Evolutionary conservation across 768 basidiomycete genomes (phyloP).

Genomic region (Macrolepiota fuliginosa): DNA sequence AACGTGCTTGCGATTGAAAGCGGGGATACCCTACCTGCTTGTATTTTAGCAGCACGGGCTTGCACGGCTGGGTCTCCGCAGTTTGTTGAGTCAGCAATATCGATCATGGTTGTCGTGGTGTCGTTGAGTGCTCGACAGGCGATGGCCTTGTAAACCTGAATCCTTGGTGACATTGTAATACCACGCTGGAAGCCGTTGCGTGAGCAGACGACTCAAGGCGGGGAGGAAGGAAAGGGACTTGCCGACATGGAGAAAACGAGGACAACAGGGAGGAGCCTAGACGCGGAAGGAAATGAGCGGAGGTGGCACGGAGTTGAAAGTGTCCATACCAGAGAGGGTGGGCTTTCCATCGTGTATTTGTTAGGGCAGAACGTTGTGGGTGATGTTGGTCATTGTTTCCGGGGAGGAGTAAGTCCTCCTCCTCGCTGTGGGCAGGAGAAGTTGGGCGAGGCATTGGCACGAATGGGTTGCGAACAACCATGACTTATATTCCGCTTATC

Average conservation of each 20-base stretch:
- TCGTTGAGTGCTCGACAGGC: constrained; percentile 56
- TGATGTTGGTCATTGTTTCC: background rate
- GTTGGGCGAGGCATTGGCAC: background rate
- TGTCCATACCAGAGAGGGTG: constrained; percentile 42
- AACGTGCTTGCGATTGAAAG: background rate
- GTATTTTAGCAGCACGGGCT: constrained; percentile 68
- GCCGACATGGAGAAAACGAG: constrained; percentile 67
- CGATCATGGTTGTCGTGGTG: constrained; percentile 19
- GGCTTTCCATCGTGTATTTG: constrained; percentile 27
- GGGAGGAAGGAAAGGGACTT: constrained; percentile 19
- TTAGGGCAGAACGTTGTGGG: background rate
- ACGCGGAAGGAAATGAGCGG: constrained; percentile 4
- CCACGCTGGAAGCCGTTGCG: constrained; percentile 51
- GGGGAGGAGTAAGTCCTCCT: constrained; percentile 7
- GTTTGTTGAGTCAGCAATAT: constrained; percentile 18
- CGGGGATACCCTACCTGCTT: constrained; percentile 43
- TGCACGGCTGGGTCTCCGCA: constrained; percentile 54
- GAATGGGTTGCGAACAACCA: background rate
- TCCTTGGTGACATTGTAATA: constrained; percentile 74
- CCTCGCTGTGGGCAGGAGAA: background rate
- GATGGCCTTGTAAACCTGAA: constrained; percentile 77
- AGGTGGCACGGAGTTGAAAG: background rate
- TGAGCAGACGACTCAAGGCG: constrained; percentile 9
- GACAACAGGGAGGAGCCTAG: constrained; percentile 72
- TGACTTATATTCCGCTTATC: constrained; percentile 5